phyloP scores from a whole-genome alignment of 164 flowering plant genomes.

The Cinnamomum micranthum region DNA sequence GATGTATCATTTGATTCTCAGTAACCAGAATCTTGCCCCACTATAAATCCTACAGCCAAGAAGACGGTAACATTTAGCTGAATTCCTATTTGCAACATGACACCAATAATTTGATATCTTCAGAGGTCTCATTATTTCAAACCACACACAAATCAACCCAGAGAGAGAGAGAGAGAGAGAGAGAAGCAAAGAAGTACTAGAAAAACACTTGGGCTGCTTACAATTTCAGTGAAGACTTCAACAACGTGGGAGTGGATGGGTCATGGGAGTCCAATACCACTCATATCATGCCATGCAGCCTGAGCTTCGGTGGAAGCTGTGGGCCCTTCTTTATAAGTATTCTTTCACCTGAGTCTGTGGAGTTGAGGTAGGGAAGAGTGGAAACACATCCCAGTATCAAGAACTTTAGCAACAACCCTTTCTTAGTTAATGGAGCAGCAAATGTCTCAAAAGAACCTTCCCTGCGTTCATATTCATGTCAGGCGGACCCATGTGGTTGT shows the following conservation, averaged over 20 bases:
- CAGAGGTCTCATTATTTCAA: background rate
- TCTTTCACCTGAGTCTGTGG: constrained; percentile 69
- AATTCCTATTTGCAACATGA: too few species aligned
- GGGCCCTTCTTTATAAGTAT: constrained; percentile 95
- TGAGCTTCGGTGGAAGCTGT: constrained; percentile 88
- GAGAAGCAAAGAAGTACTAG: background rate
- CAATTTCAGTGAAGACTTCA: constrained; percentile 12
- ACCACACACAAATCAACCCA: too few species aligned
- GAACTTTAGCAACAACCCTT: constrained; percentile 91
- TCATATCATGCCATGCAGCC: constrained; percentile 92
- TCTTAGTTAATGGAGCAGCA: constrained; percentile 97
- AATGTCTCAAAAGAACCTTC: constrained; percentile 99
- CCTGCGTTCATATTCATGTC: constrained; percentile 48
- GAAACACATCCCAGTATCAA: constrained; percentile 90
- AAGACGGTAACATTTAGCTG: too few species aligned
- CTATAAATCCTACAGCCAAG: too few species aligned
- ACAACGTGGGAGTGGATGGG: background rate
- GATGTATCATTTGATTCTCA: background rate
- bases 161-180: too few species aligned
- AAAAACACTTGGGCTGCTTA: constrained; percentile 4
- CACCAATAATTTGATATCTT: too few species aligned
- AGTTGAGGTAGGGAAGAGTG: constrained; percentile 67
- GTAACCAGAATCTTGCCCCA: background rate
- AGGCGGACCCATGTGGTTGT: too few species aligned
- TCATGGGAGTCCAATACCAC: background rate